Base-by-base conservation (phyloP, 768 basidiomycete species). In the Boletus vermiculosoides region DNA sequence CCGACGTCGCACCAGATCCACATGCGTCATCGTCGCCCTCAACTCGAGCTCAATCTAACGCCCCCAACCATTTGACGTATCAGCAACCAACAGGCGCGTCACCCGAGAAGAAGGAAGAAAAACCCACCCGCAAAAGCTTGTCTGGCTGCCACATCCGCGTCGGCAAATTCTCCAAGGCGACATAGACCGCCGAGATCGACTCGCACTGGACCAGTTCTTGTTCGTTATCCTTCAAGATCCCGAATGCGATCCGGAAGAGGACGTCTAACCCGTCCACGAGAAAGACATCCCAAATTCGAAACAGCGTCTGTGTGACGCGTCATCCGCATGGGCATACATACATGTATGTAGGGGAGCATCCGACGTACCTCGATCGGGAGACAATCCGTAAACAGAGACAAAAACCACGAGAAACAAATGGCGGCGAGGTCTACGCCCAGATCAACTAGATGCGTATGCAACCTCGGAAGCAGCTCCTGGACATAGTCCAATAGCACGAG, bases 351-450 rank as follows among this genome's bases (percentile, higher is more conserved):
- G 10, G 9, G 8, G 9, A 5, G 20, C 1, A 8, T 2, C 13
- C 2, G 50, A 69, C 80, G 33, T 55, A 94, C 94, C 83, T 96
- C 94, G 28, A 98, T 91, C 12, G 96, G 96, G 9, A 98, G 76
- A 68, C 95, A 96, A 63, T 97, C 94, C 0, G 95, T 97, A 67
- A 98, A 98, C 22, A 99, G 77, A 4, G 93, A 94, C 25, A 99
- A 76, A 74, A 98, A 97, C 97, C 97, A 99, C 13, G 94, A 96
- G 77, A 99, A 99, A 58, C 94, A 97, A 58, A 98, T 93, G 0
- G 95, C 94, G 3, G 87, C 86, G 2, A 99, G 80, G 67, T 99
- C 95, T 13, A 98, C 86, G 5, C 89, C 92, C 1, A 96, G 83
- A 13, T 87, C 81, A 2, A 79, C 80, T 37, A 98, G 77, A 64